A percentile compares a stretch with the other conserved stretches of the same genome.
These are phyloP conservation scores for Onygena corvina DNA, from an alignment of 2,329 filamentous ascomycete species.

Conservation along the genomic window DNA sequence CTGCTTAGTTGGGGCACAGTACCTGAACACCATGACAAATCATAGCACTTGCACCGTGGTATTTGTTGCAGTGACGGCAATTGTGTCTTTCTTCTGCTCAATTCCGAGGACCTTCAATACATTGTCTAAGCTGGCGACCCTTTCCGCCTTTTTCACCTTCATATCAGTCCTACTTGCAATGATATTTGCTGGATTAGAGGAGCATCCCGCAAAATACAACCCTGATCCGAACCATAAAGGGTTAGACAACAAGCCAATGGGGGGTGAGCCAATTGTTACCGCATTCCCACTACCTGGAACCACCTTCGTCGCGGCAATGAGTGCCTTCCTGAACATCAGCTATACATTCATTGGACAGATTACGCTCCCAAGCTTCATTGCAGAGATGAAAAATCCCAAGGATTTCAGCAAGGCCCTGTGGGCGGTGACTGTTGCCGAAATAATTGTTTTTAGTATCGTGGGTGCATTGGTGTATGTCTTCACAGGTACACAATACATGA, in stretches of 20 bases:
- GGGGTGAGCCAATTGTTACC: conserved; percentile 55
- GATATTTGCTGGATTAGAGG: conserved; percentile 67
- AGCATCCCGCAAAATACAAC: conserved; percentile 57
- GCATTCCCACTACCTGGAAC: conserved; percentile 57
- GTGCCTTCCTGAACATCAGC: conserved; percentile 85
- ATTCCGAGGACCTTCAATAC: conserved; percentile 75
- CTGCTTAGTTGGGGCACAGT: conserved; percentile 72
- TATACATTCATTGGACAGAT: conserved; percentile 97
- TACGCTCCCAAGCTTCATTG: conserved; percentile 86
- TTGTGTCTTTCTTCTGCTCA: conserved; percentile 67
- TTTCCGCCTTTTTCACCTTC: conserved; percentile 79
- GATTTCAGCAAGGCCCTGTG: conserved; percentile 92
- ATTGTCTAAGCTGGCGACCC: conserved; percentile 64
- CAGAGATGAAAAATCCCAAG: conserved; percentile 69
- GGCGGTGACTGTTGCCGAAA: conserved; percentile 76
- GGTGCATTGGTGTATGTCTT: conserved; percentile 75
- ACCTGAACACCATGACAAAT: conserved; percentile 76
- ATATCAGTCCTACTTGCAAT: conserved; percentile 74
- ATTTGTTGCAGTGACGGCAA: conserved; percentile 61
- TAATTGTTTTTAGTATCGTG: conserved; percentile 73
- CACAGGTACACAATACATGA: conserved; percentile 81
- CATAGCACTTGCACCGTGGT: conserved; percentile 63
- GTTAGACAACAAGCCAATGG: conserved; percentile 20
- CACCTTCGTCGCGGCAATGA: conserved; percentile 70
- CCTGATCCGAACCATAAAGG: conserved; percentile 33